Evolutionary conservation across 768 basidiomycete species (phyloP).

Genomic region (Termitomyces sp.): DNA sequence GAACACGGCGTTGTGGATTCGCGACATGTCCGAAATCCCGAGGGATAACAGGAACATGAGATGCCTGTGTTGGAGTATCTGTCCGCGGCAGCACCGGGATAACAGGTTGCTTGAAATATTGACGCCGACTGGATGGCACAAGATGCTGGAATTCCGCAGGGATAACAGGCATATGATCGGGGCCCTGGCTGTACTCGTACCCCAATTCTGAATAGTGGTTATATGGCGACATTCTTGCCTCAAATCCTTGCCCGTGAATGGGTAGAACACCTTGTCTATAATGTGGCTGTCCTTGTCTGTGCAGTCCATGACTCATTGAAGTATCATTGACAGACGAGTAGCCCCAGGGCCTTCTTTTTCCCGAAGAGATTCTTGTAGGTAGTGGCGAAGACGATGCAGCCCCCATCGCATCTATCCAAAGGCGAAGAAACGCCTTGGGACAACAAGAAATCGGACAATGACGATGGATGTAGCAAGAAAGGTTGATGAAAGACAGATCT

Average conservation of each 20-base stretch:
- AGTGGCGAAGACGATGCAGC: background rate
- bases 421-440: background rate
- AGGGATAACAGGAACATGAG: background rate
- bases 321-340: background rate
- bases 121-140: background rate
- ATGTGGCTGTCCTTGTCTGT: background rate
- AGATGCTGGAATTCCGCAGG: background rate
- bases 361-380: background rate
- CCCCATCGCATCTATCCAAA: background rate
- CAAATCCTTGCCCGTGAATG: background rate
- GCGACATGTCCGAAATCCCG: background rate
- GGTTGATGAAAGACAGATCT: background rate
- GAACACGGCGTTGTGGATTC: background rate
- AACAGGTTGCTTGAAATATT: background rate
- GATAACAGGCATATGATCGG: background rate
- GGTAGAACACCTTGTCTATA: background rate
- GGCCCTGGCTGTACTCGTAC: background rate
- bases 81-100: background rate
- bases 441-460: background rate
- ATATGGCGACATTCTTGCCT: background rate
- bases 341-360: background rate
- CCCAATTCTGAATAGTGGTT: background rate
- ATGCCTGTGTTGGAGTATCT: background rate
- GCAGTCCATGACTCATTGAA: background rate
- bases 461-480: background rate